Base-by-base conservation (phyloP, 768 basidiomycete species). In the Boletellus emodensis region DNA sequence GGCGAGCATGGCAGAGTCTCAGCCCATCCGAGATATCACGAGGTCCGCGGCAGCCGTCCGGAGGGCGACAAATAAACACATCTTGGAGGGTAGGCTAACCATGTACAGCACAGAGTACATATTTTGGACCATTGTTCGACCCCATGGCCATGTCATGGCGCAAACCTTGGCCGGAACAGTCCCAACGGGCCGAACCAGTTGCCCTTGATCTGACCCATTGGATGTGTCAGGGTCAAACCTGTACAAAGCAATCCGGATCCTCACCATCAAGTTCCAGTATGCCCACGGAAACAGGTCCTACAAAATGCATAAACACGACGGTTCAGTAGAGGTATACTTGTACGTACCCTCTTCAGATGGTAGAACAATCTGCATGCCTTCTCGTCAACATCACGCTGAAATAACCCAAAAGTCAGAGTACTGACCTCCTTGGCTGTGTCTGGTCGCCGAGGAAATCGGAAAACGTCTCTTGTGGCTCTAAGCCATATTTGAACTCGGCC, bases 401-500 rank as follows among this genome's bases (percentile, higher is more conserved):
- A 52, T 2, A 11, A 39, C 39, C 35, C 32, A 33, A 13, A 40
- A 26, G 33, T 24, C 5, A 18, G 12, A 33, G 15, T 8, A 70
- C 77, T 52, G 53, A 88, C 90, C 85, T 77, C 60, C 85, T 78
- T 34, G 85, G 85, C 52, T 78, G 82, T n/a, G 74, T 67, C 70
- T 96, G 94, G 64, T 95, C 83, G 30, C 80, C 80, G 20, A 92
- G 70, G 58, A 79, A 71, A 3, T 68, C 61, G 14, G 78, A 70
- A 61, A 99, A 98, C 0, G 89, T 80, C 71, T 98, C 95, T 58
- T 92, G 85, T 1, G 93, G 90, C 62, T 85, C 80, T 1, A 85
- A 71, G 14, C 90, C 94, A 67, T 97, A 99, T 66, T 89, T 90
- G 78, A 97, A 97, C 68, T 97, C 94, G 24, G 90, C 86, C 47